Base-by-base conservation (phyloP, 768 basidiomycete species). In the Ephemerocybe angulata region DNA sequence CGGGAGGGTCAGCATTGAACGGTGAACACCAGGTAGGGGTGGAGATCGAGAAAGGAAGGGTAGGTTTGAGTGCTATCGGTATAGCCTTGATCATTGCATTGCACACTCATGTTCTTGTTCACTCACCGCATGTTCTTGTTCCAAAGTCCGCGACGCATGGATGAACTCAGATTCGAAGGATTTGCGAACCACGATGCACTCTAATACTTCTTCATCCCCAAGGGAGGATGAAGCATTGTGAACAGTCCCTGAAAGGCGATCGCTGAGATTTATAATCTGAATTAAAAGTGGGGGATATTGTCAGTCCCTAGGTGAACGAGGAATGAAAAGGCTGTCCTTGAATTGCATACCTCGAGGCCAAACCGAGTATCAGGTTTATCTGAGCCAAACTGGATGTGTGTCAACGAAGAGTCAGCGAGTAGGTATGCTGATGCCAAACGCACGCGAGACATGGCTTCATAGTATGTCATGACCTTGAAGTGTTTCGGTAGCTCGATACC, bases 281-380 rank as follows among this genome's bases (percentile, higher is more conserved):
- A 43, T n/a, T n/a, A 50, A 33, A 52, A 30, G 60, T 31, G 48
- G 57, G 31, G 38, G 58, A 49, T 58, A 48, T 41, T 50, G 59
- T 52, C 57, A 61, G 59, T 33, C 41, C 57, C 48, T 50, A 48
- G 59, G 49, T 50, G 47, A 57, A 50, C 52, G 54, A 47, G 49
- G 59, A 53, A 55, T 19, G 54, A 43, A 55, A 44, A 53, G n/a
- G 30, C 47, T 10, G 22, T 22, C 47, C 47, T 60, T 46, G 50
- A 52, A 51, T 44, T 56, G n/a, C 21, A 46, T 55, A 94, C 94
- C 85, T 95, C 86, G 60, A 95, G 79, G 53, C 82, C 82, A 72
- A 93, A 94, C 53, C 94, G 83, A 52, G 86, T 86, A 71, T 98
- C 95, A 42, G 95, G 95, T 73, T 97, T 97, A 71, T 97, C 94